A percentile compares a stretch with the other conserved stretches of the same genome.
Conservation (phyloP, 31 red algal genomes). For the Porphyra umbilicalis region DNA sequence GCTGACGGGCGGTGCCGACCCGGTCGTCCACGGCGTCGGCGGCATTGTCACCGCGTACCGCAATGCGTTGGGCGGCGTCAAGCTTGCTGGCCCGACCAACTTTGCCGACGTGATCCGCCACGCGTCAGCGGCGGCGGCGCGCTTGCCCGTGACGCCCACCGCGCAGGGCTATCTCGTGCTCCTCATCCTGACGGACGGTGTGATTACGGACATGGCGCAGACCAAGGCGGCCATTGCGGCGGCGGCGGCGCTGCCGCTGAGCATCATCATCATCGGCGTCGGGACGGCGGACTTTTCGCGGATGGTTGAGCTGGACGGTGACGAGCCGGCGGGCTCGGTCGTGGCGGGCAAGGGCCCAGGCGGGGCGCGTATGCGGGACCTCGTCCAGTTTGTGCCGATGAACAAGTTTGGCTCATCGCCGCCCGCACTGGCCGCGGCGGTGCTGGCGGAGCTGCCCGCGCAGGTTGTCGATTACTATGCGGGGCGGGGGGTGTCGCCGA, state of each 20-base stretch:
- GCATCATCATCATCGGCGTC: conserved; percentile 82
- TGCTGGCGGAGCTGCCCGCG: background rate
- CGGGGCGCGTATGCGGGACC: background rate
- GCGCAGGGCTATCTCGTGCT: conserved; percentile 53
- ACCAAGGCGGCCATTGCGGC: conserved; percentile 50
- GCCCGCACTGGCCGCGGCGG: background rate
- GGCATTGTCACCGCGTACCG: conserved; percentile 50
- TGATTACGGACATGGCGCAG: conserved; percentile 47
- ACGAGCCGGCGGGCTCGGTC: background rate
- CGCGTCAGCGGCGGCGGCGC: conserved; percentile 18
- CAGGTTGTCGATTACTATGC: background rate
- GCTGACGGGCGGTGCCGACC: conserved; percentile 32
- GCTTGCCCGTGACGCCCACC: background rate
- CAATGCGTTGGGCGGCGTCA: conserved; percentile 24
- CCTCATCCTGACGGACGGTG: conserved; percentile 83
- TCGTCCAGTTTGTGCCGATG: background rate
- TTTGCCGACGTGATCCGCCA: conserved; percentile 57
- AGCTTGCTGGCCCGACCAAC: conserved; percentile 59
- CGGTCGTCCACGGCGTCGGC: conserved; percentile 21
- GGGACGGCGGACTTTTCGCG: conserved; percentile 57
- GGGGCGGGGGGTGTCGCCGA: background rate
- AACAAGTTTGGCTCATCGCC: background rate
- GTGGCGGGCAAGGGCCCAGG: background rate
- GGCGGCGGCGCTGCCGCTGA: conserved; percentile 39
- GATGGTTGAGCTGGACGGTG: conserved; percentile 69